Conservation (phyloP, 495 filamentous ascomycete genomes). For the Friedmanniomyces simplex region DNA sequence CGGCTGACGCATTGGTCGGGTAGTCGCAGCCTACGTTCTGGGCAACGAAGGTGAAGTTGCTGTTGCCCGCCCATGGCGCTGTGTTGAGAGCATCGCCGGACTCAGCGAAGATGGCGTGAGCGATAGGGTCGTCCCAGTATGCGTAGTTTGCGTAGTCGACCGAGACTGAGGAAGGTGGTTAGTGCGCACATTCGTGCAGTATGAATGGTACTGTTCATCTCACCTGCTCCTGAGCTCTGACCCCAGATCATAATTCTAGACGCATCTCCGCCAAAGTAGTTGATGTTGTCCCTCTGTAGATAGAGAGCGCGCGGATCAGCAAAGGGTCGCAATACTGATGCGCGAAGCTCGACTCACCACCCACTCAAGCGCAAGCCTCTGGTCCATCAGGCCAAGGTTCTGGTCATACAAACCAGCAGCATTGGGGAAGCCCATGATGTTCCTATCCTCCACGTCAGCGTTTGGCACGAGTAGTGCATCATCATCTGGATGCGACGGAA, state of each 20-base stretch:
- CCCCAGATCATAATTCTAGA: slow-evolving; percentile 37
- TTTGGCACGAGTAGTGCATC: no score
- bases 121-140: slow-evolving; percentile 23
- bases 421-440: slow-evolving; percentile 54
- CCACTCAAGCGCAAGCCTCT: slow-evolving; percentile 42
- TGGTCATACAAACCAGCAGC: slow-evolving; percentile 30
- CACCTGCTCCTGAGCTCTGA: slow-evolving; percentile 14
- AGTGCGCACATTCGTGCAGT: no score
- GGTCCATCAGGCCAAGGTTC: slow-evolving; percentile 52
- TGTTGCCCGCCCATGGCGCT: slow-evolving; percentile 1
- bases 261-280: slow-evolving; percentile 15
- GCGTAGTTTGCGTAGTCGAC: slow-evolving; percentile 17
- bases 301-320: slow-evolving; percentile 44
- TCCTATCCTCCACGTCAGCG: slow-evolving; percentile 13
- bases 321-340: slow-evolving; percentile 38
- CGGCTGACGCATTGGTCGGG: slow-evolving; percentile 26
- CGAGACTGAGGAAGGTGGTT: background rate
- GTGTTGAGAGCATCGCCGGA: slow-evolving; percentile 17
- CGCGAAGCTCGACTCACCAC: background rate
- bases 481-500: no score
- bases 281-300: slow-evolving; percentile 1
- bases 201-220: no score
- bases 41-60: slow-evolving; percentile 38
- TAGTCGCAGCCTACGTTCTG: slow-evolving; percentile 36
- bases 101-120: slow-evolving; percentile 24